phyloP scores from a whole-genome alignment of 306 rosid genomes.

The Carpinus viminea region DNA sequence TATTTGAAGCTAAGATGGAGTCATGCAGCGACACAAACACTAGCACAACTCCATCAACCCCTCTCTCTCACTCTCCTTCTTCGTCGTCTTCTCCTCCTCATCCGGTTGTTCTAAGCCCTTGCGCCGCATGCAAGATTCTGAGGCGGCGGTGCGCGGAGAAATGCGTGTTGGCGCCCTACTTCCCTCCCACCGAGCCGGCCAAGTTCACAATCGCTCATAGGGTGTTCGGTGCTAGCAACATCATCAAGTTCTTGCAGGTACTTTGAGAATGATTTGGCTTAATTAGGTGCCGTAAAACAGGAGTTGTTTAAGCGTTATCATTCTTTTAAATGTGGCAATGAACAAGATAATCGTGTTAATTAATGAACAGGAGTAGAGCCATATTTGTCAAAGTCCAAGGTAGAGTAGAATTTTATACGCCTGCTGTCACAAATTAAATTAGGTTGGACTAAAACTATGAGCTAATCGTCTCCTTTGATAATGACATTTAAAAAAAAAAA shows the following conservation, averaged over 20 bases:
- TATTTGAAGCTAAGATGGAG: conserved; percentile 39
- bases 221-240: conserved; percentile 93
- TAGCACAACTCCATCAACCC: conserved; percentile 28
- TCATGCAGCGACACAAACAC: conserved; percentile 35
- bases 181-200: conserved; percentile 89
- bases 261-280: not conserved
- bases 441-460: too few species aligned
- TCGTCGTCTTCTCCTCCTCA: conserved; percentile 38
- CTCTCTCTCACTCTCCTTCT: conserved; percentile 40
- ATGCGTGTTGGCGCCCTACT: conserved; percentile 91
- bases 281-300: too few species aligned
- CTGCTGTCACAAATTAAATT: too few species aligned
- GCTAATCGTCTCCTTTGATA: too few species aligned
- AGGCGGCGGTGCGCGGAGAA: conserved; percentile 82
- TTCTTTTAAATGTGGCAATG: too few species aligned
- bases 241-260: conserved; percentile 96
- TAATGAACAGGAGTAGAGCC: too few species aligned
- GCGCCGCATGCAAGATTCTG: conserved; percentile 89
- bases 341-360: too few species aligned
- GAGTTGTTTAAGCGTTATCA: too few species aligned
- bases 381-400: too few species aligned
- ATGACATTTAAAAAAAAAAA: too few species aligned
- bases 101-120: conserved; percentile 64
- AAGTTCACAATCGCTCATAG: conserved; percentile 90
- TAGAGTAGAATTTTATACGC: too few species aligned